These are phyloP conservation scores for Termitomyces sp. DNA, from an alignment of 1,284 basidiomycete genomes.

Conservation along the genomic window DNA sequence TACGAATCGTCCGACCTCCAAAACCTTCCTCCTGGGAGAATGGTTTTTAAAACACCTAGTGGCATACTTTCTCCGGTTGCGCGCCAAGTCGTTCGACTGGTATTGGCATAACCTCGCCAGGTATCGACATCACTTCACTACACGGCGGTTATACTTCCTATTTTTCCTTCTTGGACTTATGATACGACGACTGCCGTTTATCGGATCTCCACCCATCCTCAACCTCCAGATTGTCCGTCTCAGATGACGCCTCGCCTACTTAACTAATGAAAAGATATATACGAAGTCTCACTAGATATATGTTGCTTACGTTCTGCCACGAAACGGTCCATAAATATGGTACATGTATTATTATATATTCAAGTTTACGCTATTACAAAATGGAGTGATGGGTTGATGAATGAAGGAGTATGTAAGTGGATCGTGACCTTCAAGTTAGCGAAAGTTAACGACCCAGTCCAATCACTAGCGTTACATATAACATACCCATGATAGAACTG, in stretches of 20 bases:
- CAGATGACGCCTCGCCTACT: conserved; percentile 5
- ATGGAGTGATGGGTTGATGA: too few species aligned
- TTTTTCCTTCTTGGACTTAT: conserved; percentile 20
- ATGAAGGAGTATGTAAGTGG: too few species aligned
- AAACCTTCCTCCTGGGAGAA: conserved; percentile 15
- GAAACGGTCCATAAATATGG: too few species aligned
- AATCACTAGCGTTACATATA: too few species aligned
- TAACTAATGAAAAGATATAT: too few species aligned
- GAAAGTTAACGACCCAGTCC: too few species aligned
- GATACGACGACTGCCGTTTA: conserved; percentile 19
- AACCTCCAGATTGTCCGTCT: conserved; percentile 20
- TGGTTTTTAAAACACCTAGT: conserved; percentile 19
- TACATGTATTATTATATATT: too few species aligned
- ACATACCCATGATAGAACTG: too few species aligned
- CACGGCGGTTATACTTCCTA: conserved; percentile 18
- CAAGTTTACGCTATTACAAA: too few species aligned
- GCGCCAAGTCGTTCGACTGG: conserved; percentile 13
- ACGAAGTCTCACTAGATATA: too few species aligned
- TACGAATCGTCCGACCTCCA: conserved; percentile 14
- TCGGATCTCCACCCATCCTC: conserved; percentile 21
- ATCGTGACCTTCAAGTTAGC: too few species aligned
- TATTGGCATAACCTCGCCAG: conserved; percentile 16
- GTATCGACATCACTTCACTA: conserved; percentile 14
- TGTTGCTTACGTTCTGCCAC: too few species aligned
- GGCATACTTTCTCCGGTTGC: conserved; percentile 9